Evolutionary conservation across 2,329 filamentous ascomycete species (phyloP).

Genomic region (Emydomyces testavorans): DNA sequence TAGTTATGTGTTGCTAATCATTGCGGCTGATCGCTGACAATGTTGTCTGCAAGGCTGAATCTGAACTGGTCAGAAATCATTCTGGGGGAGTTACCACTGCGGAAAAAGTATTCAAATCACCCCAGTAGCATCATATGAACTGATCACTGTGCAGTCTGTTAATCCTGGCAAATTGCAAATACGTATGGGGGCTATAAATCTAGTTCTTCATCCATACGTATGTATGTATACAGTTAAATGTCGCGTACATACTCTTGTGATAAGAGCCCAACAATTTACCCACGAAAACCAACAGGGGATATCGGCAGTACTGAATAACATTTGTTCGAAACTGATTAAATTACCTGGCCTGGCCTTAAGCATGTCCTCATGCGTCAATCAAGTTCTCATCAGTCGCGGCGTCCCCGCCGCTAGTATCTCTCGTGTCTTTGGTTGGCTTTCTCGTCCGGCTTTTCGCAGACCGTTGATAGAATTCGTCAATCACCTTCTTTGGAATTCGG

Average conservation of each 20-base stretch:
- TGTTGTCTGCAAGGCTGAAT: not conserved
- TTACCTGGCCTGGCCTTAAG: not conserved
- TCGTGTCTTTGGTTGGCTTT: slow-evolving; percentile 36
- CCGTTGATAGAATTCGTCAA: slow-evolving; percentile 72
- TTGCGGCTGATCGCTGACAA: not conserved
- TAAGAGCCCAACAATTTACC: not conserved
- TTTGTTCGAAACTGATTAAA: not conserved
- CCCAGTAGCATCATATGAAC: no score
- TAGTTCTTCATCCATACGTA: no score
- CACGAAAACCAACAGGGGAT: not conserved
- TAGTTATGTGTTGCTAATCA: not conserved
- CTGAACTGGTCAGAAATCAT: not conserved
- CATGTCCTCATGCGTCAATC: slow-evolving; percentile 31
- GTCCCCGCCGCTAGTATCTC: slow-evolving; percentile 31
- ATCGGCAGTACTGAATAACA: not conserved
- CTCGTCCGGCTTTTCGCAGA: slow-evolving; percentile 30
- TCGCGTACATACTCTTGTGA: not conserved
- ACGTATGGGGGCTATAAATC: no score
- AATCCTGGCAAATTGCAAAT: no score
- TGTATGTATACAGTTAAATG: no score
- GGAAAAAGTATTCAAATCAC: no score
- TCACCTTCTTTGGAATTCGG: slow-evolving; percentile 72
- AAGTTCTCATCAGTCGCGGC: slow-evolving; percentile 28
- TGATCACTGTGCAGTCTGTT: no score
- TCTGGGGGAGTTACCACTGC: not conserved